These are phyloP conservation scores for Mesembryanthemum crystallinum DNA, from an alignment of 148 eudicot species.

Conservation along the genomic window DNA sequence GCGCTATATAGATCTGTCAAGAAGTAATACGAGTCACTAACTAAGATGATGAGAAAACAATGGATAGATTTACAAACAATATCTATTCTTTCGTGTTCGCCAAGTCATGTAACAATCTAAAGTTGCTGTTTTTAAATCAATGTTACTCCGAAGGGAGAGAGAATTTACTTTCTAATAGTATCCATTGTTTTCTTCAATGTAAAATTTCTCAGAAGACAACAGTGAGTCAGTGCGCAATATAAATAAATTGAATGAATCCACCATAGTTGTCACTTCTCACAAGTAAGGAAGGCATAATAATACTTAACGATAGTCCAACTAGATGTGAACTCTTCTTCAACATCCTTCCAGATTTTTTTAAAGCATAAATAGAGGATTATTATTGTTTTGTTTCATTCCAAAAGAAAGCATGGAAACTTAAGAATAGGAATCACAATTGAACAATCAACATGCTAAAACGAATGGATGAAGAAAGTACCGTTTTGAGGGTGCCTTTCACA, in stretches of 20 bases:
- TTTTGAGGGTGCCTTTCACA: conserved; percentile 79
- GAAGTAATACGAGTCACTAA: not conserved
- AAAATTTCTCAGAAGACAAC: not conserved
- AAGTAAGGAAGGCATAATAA: not conserved
- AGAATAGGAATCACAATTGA: not conserved
- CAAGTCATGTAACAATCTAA: not conserved
- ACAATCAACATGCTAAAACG: not conserved
- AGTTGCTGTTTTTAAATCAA: not conserved
- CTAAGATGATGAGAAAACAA: not conserved
- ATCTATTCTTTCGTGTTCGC: not conserved
- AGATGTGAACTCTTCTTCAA: not conserved
- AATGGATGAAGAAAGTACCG: conserved; percentile 43
- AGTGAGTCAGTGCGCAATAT: not conserved
- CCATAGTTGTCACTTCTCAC: no score
- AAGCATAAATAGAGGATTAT: not conserved
- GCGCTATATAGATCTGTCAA: conserved; percentile 81
- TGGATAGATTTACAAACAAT: not conserved
- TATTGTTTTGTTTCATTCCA: not conserved
- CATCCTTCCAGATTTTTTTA: not conserved
- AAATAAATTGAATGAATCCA: not conserved
- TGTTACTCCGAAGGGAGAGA: not conserved
- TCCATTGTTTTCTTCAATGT: no score
- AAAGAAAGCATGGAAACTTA: not conserved
- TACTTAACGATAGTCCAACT: not conserved
- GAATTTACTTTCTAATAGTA: no score